These are phyloP conservation scores for Myriosclerotinia scirpicola DNA, from an alignment of 2,329 filamentous ascomycete genomes.

Conservation along the genomic window DNA sequence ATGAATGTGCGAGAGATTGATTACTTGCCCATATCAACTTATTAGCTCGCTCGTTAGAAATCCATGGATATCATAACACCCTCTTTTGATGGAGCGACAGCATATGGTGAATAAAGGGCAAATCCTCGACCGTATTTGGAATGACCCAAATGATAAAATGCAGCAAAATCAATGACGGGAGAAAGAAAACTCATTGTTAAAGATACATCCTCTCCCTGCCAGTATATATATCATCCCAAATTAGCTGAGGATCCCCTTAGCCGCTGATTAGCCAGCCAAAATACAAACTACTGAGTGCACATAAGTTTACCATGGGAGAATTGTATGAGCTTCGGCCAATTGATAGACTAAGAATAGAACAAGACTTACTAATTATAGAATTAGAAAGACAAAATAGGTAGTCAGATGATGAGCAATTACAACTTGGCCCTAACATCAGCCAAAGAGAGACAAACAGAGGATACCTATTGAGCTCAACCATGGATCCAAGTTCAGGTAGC, in stretches of 20 bases:
- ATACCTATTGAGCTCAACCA: no score
- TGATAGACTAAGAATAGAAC: not conserved
- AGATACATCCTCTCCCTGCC: not conserved
- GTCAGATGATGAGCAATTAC: not conserved
- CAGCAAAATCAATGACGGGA: not conserved
- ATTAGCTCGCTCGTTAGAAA: not conserved
- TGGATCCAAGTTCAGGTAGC: no score
- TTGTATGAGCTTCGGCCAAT: not conserved
- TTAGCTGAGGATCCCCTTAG: not conserved
- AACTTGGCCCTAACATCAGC: not conserved
- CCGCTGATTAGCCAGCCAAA: not conserved
- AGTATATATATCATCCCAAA: not conserved
- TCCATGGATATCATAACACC: no score
- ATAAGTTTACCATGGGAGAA: not conserved
- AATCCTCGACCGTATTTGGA: not conserved
- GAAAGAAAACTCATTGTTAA: not conserved
- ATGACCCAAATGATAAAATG: not conserved
- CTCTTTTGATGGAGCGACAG: not conserved
- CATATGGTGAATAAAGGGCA: not conserved
- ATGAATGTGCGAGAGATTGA: not conserved
- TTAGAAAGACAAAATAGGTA: not conserved
- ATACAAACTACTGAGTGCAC: no score
- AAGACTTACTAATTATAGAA: not conserved
- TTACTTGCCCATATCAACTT: not conserved
- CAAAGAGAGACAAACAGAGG: not conserved